A percentile compares a stretch with the other conserved stretches of the same genome.
phyloP scores from a whole-genome alignment of 2,329 filamentous ascomycete species.

The Colletotrichum higginsianum region DNA sequence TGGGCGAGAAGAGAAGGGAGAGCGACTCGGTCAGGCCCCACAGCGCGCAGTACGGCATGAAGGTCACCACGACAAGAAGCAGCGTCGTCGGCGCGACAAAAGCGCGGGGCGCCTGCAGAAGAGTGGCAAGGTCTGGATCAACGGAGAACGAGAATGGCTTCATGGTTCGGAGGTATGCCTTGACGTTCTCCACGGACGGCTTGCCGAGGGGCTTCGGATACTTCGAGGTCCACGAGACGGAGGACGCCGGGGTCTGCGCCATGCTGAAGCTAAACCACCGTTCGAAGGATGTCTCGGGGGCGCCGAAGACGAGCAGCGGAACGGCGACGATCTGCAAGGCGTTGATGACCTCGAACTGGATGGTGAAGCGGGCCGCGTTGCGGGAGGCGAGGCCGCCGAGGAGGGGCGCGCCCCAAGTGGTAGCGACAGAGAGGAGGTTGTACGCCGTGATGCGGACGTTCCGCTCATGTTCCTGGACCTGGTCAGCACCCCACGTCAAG shows the following conservation, averaged over 20 bases:
- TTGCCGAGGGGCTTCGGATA: slow-evolving; percentile 35
- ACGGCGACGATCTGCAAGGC: slow-evolving; percentile 63
- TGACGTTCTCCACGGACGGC: slow-evolving; percentile 51
- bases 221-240: slow-evolving; percentile 24
- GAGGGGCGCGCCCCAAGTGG: slow-evolving; percentile 69
- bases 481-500: slow-evolving; percentile 43
- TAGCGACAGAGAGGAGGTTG: slow-evolving; percentile 60
- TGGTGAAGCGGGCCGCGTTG: slow-evolving; percentile 56
- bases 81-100: slow-evolving; percentile 64
- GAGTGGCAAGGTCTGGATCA: slow-evolving; percentile 47
- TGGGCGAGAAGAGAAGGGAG: slow-evolving; percentile 62
- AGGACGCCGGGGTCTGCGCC: slow-evolving; percentile 41
- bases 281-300: slow-evolving; percentile 68
- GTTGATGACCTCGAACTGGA: slow-evolving; percentile 67
- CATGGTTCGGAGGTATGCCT: slow-evolving; percentile 58
- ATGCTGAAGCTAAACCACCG: slow-evolving; percentile 51
- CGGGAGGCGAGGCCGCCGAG: slow-evolving; percentile 66
- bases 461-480: slow-evolving; percentile 66
- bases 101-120: slow-evolving; percentile 64
- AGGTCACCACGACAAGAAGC: slow-evolving; percentile 61
- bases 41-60: slow-evolving; percentile 62
- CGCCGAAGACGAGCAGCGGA: slow-evolving; percentile 62
- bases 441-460: slow-evolving; percentile 60
- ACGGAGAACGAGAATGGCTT: slow-evolving; percentile 56
- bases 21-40: slow-evolving; percentile 64